Evolutionary conservation across 169 alveolate genomes (phyloP).

Genomic region (Cryptosporidium tyzzeri): DNA sequence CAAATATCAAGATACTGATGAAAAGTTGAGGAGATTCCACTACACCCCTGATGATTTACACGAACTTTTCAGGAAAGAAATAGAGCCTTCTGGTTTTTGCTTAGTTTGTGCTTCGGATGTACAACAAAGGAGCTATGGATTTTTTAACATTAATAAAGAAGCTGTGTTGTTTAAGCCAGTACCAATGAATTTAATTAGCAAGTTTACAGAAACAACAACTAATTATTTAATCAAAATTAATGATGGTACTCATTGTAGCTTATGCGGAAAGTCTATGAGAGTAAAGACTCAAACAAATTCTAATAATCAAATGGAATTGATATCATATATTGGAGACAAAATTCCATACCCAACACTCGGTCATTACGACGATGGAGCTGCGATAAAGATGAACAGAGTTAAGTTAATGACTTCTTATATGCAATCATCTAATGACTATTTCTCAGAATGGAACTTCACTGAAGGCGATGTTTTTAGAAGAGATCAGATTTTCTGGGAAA

Average conservation of each 20-base stretch:
- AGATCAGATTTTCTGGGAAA: constrained; percentile 66
- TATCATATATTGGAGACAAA: constrained; percentile 45
- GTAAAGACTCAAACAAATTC: not conserved
- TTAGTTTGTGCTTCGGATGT: constrained; percentile 48
- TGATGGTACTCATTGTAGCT: constrained; percentile 58
- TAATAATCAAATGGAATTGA: not conserved
- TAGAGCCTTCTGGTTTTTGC: constrained; percentile 61
- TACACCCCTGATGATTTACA: constrained; percentile 40
- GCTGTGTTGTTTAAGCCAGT: not conserved
- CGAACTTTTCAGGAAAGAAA: constrained; percentile 25
- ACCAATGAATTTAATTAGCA: constrained; percentile 5
- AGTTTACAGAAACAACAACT: constrained; percentile 43
- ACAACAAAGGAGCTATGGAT: constrained; percentile 48
- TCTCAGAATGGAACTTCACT: constrained; percentile 45
- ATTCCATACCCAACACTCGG: constrained; percentile 69
- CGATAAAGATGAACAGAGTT: constrained; percentile 52
- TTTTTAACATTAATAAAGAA: constrained; percentile 18
- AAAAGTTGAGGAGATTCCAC: constrained; percentile 43
- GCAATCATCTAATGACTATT: constrained; percentile 55
- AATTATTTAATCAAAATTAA: constrained; percentile 27
- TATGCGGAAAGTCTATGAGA: constrained; percentile 63
- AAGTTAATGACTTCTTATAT: constrained; percentile 53
- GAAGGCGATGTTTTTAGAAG: constrained; percentile 70
- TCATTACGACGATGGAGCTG: constrained; percentile 56
- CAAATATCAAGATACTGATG: constrained; percentile 44